Conservation (phyloP, 2,329 filamentous ascomycete species). For the Scedosporium dehoogii region DNA sequence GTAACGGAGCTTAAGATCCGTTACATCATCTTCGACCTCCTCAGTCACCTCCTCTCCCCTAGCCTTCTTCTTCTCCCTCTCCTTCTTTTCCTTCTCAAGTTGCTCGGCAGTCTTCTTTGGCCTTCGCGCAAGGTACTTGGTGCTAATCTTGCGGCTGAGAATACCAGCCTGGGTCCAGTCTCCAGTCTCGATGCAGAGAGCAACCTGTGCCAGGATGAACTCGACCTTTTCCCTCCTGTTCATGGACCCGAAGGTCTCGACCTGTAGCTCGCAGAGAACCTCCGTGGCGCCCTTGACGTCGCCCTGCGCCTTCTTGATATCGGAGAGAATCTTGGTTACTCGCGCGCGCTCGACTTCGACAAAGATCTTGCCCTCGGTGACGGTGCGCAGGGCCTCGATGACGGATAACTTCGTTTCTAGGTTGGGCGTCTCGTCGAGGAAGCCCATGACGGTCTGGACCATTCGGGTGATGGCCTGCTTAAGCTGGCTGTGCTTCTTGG, state of each 20-base stretch:
- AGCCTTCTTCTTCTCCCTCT: conserved; percentile 75
- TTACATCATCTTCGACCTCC: conserved; percentile 78
- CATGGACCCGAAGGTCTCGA: conserved; percentile 99
- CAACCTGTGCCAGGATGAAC: conserved; percentile 92
- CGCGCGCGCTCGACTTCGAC: conserved; percentile 96
- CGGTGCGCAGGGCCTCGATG: conserved; percentile 90
- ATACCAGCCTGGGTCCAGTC: conserved; percentile 97
- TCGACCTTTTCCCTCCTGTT: conserved; percentile 94
- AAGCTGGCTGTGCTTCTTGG: conserved; percentile 99
- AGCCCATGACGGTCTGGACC: conserved; percentile 92
- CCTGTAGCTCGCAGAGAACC: conserved; percentile 92
- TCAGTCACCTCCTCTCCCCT: conserved; percentile 70
- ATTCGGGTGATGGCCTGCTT: conserved; percentile 99
- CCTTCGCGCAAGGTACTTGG: conserved; percentile 79
- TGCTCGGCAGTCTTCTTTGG: conserved; percentile 85
- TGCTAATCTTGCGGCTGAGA: conserved; percentile 93
- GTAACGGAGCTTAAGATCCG: conserved; percentile 88
- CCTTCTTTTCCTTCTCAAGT: conserved; percentile 82
- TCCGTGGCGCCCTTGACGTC: conserved; percentile 85
- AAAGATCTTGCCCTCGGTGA: conserved; percentile 99
- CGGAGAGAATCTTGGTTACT: conserved; percentile 86
- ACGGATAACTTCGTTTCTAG: conserved; percentile 82
- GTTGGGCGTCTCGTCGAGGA: conserved; percentile 77
- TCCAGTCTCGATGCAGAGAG: conserved; percentile 85
- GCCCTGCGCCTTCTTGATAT: conserved; percentile 95